phyloP scores from a whole-genome alignment of 2,329 filamentous ascomycete genomes.

The Huntiella decipiens region DNA sequence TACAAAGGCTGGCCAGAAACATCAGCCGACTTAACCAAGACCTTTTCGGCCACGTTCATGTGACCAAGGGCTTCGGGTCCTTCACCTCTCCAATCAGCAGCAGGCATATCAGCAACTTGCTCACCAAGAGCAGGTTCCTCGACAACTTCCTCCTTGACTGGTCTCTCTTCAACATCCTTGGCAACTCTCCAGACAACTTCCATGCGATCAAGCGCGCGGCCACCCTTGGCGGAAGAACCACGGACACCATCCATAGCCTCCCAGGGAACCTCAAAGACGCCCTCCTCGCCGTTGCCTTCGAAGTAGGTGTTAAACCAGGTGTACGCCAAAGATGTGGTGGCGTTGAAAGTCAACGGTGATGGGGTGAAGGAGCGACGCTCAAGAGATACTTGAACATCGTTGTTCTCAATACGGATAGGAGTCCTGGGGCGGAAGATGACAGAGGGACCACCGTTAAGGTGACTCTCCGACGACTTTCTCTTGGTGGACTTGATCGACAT shows the following conservation, averaged over 20 bases:
- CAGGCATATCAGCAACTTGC: slow-evolving; percentile 46
- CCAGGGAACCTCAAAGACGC: slow-evolving; percentile 39
- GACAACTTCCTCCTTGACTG: slow-evolving; percentile 13
- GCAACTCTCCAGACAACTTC: slow-evolving; percentile 61
- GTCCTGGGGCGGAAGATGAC: slow-evolving; percentile 58
- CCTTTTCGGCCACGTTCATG: too few species aligned
- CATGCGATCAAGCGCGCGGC: slow-evolving; percentile 60
- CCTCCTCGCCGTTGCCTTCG: slow-evolving; percentile 50
- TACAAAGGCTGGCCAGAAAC: slow-evolving; percentile 18
- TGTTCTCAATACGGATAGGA: slow-evolving; percentile 54
- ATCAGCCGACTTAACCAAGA: slow-evolving; percentile 19
- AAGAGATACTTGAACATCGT: slow-evolving; percentile 78
- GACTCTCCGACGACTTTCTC: slow-evolving; percentile 16
- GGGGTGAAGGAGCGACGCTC: slow-evolving; percentile 67
- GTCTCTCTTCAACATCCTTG: slow-evolving; percentile 11
- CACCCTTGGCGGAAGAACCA: slow-evolving; percentile 66
- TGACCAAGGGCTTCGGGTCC: slow-evolving; percentile 8
- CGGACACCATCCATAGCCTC: slow-evolving; percentile 82
- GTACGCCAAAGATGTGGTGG: slow-evolving; percentile 85
- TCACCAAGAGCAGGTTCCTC: slow-evolving; percentile 48
- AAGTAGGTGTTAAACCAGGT: slow-evolving; percentile 97
- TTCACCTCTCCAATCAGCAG: slow-evolving; percentile 58
- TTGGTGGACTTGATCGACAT: slow-evolving; percentile 5
- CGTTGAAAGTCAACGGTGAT: slow-evolving; percentile 60
- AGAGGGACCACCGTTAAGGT: slow-evolving; percentile 44